Evolutionary conservation across 345 rosid species (phyloP).

Genomic region (Crucihimalaya himalaica): DNA sequence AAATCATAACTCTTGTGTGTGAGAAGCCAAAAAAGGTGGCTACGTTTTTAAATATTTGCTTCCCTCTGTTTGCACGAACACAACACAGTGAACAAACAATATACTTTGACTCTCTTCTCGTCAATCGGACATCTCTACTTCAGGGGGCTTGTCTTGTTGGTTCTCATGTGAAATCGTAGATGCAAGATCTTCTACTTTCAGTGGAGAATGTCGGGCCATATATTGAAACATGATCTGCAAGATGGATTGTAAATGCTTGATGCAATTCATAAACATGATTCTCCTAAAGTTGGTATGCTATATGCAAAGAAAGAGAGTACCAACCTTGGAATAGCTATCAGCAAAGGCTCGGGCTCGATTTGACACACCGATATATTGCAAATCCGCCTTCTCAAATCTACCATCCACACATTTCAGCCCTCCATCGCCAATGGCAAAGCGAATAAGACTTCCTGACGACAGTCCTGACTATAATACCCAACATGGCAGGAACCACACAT

Average conservation of each 20-base stretch:
- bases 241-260: conserved; percentile 9
- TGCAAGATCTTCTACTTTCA: conserved; percentile 77
- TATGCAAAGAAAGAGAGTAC: conserved; percentile 19
- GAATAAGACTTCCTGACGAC: conserved; percentile 62
- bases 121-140: conserved; percentile 76
- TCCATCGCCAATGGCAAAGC: conserved; percentile 71
- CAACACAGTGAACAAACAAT: not conserved
- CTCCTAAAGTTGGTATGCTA: not conserved
- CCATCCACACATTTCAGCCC: conserved; percentile 80
- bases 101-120: not conserved
- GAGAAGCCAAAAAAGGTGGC: not conserved
- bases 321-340: conserved; percentile 95
- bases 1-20: not conserved
- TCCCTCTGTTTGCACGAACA: not conserved
- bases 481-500: conserved; percentile 3
- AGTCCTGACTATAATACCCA: conserved; percentile 57
- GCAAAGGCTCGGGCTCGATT: conserved; percentile 85
- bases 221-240: conserved; percentile 85
- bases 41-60: not conserved
- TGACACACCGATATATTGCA: conserved; percentile 64
- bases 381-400: conserved; percentile 77
- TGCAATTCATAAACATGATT: conserved; percentile 10
- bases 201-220: conserved; percentile 69
- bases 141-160: conserved; percentile 51
- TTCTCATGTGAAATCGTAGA: conserved; percentile 49